These are phyloP conservation scores for Fusarium illudens DNA, from an alignment of 2,329 filamentous ascomycete species.

Conservation along the genomic window DNA sequence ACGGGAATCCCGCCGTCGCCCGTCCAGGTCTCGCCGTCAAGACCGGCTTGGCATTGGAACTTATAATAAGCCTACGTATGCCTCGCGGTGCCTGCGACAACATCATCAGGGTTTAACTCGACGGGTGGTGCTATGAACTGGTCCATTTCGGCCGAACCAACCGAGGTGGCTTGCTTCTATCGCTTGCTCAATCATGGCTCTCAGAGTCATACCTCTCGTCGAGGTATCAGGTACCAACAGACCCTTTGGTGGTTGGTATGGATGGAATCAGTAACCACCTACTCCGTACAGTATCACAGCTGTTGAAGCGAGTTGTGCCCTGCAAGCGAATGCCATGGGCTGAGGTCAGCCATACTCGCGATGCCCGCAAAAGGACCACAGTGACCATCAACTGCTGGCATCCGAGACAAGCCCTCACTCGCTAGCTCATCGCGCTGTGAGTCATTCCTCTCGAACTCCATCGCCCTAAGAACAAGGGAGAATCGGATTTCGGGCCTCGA, in stretches of 20 bases:
- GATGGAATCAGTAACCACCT: too few species aligned
- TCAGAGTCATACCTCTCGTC: not conserved
- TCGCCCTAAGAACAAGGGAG: not conserved
- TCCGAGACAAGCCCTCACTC: not conserved
- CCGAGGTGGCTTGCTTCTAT: not conserved
- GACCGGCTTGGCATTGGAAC: not conserved
- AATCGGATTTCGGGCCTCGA: constrained; percentile 33
- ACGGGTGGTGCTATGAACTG: not conserved
- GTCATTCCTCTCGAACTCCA: constrained; percentile 20
- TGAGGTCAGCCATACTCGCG: not conserved
- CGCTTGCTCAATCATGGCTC: not conserved
- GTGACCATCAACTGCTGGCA: not conserved
- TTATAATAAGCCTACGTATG: constrained; percentile 8
- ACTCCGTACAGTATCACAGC: too few species aligned
- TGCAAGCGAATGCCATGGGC: not conserved
- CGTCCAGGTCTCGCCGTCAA: not conserved
- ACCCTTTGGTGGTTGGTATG: not conserved
- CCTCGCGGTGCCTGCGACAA: constrained; percentile 3
- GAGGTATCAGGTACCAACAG: not conserved
- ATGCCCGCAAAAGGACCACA: not conserved
- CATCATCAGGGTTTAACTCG: not conserved
- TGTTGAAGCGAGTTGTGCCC: not conserved
- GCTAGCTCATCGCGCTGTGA: constrained; percentile 15
- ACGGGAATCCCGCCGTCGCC: not conserved
- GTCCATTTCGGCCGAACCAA: not conserved